A percentile compares a stretch with the other conserved stretches of the same genome.
These are phyloP conservation scores for Scenedesmus sp. DNA, from an alignment of 163 green algal genomes.

Conservation along the genomic window DNA sequence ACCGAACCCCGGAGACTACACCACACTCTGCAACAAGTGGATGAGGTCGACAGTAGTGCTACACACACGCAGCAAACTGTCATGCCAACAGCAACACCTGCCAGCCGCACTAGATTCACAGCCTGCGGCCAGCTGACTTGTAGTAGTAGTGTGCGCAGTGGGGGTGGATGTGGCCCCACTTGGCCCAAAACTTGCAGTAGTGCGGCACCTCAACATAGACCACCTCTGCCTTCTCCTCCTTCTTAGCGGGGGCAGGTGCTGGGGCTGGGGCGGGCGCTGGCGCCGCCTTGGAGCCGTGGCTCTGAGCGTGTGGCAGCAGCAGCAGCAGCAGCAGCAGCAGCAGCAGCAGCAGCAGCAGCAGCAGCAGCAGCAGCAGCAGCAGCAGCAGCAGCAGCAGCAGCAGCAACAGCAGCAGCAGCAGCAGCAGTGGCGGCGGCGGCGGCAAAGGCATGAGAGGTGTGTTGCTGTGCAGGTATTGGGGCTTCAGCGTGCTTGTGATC, in stretches of 20 bases:
- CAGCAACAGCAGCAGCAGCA: slow-evolving; percentile 18
- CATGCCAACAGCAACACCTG: not conserved
- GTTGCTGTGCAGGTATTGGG: not conserved
- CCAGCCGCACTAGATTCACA: not conserved
- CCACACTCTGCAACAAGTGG: too few species aligned
- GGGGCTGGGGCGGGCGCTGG: not conserved
- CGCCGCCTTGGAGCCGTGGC: not conserved
- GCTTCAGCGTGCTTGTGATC: not conserved
- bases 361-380: not conserved
- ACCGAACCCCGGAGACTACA: too few species aligned
- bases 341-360: slow-evolving; percentile 17
- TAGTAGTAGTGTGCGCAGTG: not conserved
- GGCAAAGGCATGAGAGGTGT: too few species aligned
- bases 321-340: slow-evolving; percentile 36
- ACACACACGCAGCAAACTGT: not conserved
- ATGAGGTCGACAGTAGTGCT: not conserved
- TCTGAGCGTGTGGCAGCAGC: not conserved
- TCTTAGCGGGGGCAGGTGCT: not conserved
- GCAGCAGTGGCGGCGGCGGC: not conserved
- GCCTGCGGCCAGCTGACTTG: not conserved
- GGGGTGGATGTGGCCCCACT: not conserved
- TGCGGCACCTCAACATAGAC: not conserved
- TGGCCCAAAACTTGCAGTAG: not conserved
- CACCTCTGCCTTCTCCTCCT: not conserved
- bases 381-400: not conserved